Base-by-base conservation (phyloP, 2,329 filamentous ascomycete species). In the Colletotrichum plurivorum region DNA sequence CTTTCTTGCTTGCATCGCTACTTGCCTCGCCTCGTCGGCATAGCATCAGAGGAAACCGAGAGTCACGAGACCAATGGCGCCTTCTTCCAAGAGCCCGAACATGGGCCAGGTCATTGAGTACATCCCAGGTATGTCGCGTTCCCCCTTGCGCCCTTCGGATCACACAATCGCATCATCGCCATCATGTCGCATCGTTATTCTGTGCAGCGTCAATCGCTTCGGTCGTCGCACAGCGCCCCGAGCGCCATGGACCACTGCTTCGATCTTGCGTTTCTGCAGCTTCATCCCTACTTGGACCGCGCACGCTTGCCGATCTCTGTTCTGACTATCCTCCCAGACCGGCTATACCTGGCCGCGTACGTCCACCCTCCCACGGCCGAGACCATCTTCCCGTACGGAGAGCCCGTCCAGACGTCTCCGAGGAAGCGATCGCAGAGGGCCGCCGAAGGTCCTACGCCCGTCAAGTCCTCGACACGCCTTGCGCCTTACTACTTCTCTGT, bases 31-130 rank as follows among this genome's bases (percentile, higher is more conserved):
- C 16, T 27, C 20, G 36, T 4, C 45, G 20, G 48, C 12, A 60
- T n/a, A 56, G 2, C 20, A 22, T 55, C 45, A 51, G 36, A 61
- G 67, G 67, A 52, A 57, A 56, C 55, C 31, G 39, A 59, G 55
- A 57, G 55, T 52, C 55, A 22, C 63, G 48, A 69, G 53, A 54
- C 76, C 75, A 75, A 89, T 88, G 86, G 83, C 84, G 73, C 85
- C 85, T 80, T 84, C 85, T 73, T 82, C 79, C 73, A 78, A 79
- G 79, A 81, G 79, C 77, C 77, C 88, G 79, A 93, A 90, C 81
- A 89, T 93, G 84, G 94, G 94, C 71, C 94, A 97, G 84, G 90
- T 97, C 75, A 95, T 98, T 78, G 95, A 98, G 85, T 98, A 97
- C 82, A 97, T 98, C 76, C 93, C 94, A 85, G 93, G 94, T 97